Percentiles rank a stretch among this genome's conserved stretches.
Evolutionary conservation across 2,329 filamentous ascomycete genomes (phyloP).

Genomic region (Xylaria sp.): DNA sequence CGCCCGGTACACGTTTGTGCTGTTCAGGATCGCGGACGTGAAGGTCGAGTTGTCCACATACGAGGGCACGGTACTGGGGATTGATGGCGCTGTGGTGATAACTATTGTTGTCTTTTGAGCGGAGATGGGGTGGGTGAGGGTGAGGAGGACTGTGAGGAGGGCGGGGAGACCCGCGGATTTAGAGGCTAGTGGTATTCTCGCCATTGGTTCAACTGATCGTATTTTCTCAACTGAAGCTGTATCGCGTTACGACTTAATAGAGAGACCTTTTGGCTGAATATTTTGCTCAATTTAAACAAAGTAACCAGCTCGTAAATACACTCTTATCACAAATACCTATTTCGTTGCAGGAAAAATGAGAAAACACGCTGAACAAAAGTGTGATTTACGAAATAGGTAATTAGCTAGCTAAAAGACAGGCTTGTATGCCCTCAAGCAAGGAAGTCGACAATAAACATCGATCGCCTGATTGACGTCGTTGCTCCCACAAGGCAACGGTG

Average conservation of each 20-base stretch:
- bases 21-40: constrained; percentile 68
- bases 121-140: constrained; percentile 19
- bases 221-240: neutral
- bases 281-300: neutral
- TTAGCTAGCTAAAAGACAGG: neutral
- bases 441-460: constrained; percentile 1
- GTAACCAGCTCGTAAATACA: neutral
- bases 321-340: neutral
- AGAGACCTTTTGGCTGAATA: neutral
- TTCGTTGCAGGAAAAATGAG: neutral
- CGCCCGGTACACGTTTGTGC: constrained; percentile 73
- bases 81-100: constrained; percentile 43
- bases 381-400: neutral
- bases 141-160: constrained; percentile 24
- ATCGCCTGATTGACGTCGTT: neutral
- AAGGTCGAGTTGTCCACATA: constrained; percentile 55
- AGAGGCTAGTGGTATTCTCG: neutral
- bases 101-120: constrained; percentile 31
- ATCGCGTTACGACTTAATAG: neutral
- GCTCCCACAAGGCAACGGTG: neutral
- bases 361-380: neutral
- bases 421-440: neutral
- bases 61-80: constrained; percentile 47
- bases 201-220: neutral
- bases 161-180: neutral